Evolutionary conservation across 305 asterid species (phyloP).

Genomic region (Fraxinus xanthoxyloides): DNA sequence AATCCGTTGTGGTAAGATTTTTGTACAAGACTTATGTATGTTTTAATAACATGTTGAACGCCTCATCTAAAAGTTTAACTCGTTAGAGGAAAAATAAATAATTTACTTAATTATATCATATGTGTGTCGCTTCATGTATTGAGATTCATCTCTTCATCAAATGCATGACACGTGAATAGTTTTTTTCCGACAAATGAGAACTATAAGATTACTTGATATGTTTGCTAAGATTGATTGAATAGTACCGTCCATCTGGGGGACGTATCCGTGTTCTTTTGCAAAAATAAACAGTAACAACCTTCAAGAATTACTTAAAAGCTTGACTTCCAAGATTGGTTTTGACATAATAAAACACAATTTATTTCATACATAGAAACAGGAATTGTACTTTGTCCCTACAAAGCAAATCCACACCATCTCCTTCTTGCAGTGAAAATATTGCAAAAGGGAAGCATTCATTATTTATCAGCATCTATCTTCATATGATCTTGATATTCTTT

Average conservation of each 20-base stretch:
- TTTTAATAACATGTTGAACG: too few species aligned
- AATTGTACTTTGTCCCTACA: constrained; percentile 6
- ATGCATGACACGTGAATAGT: neutral
- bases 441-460: constrained; percentile 40
- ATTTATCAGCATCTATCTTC: constrained; percentile 39
- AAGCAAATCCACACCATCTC: constrained; percentile 26
- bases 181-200: neutral
- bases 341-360: constrained; percentile 7
- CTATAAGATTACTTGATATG: neutral
- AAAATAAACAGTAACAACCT: neutral
- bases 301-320: neutral
- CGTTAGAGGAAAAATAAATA: too few species aligned
- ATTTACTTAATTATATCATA: too few species aligned
- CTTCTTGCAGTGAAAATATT: constrained; percentile 33
- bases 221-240: neutral
- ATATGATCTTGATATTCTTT: constrained; percentile 57
- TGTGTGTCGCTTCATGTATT: neutral
- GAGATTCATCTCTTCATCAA: neutral
- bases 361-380: constrained; percentile 11
- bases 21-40: neutral
- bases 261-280: neutral
- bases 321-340: neutral
- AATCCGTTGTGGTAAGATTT: neutral
- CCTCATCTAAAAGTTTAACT: too few species aligned
- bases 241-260: neutral